Evolutionary conservation across 805 yeast species (phyloP), one percentile per base, ranked within the genome.

Genomic region (Candida xiaguanensis): DNA sequence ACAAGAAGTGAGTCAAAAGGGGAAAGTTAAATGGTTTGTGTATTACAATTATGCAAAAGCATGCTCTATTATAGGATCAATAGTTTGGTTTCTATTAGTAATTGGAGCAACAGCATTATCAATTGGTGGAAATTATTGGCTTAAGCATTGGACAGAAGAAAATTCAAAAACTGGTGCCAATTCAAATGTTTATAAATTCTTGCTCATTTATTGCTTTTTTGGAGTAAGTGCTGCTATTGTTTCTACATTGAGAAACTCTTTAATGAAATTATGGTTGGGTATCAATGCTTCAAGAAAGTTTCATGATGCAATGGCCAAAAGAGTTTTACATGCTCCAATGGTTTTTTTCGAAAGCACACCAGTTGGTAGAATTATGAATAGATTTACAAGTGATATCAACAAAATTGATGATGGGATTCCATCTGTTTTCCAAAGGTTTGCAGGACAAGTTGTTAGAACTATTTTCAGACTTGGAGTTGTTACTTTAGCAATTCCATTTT

Each of bases 281-380:
- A 64, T 82, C 12, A 70, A 70, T 42, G 87, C 80, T 1, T 73
- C 86, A 0, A 69, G 63, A 26, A 60, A 56, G 12, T 55, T 82
- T 36, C 88, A 82, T 52, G 74, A 74, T 46, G 58, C 60, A 19
- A 77, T 82, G 84, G 78, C 80, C 0, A 39, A 44, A 4, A 52
- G 80, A 1, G 75, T 82, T 24, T 43, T 81, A 39, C 58, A 71
- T 35, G 69, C 84, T 1, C 86, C 87, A 33, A 78, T 82, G 82
- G 63, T 70, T 3, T 81, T 78, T 50, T 82, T 81, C 55, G 87
- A 82, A 47, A 72, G 84, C 0, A 81, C 86, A 0, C 88, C 88
- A 6, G 56, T 75, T 34, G 88, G 88, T 4, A 65, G 87, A 51
- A 72, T 81, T 13, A 65, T 80, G 53, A 81, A 82, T 52, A 60